Conservation (phyloP, 2,329 filamentous ascomycete species). For the Podosphaera aphanis region DNA sequence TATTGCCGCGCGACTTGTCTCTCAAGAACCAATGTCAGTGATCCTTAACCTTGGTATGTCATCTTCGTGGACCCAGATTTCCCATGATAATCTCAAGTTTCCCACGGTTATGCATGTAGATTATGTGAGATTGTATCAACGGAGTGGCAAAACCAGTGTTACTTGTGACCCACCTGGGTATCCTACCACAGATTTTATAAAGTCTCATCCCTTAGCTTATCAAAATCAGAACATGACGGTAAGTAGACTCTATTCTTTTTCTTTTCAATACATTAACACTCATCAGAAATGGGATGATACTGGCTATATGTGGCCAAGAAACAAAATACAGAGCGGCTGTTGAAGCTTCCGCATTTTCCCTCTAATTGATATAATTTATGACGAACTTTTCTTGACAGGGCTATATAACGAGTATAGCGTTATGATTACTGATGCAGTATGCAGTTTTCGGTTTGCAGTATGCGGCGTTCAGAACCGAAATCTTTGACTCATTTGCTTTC, state of each 20-base stretch:
- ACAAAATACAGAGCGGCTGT: slow-evolving; percentile 11
- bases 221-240: slow-evolving; percentile 30
- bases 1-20: slow-evolving; percentile 23
- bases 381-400: no score
- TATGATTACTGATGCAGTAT: background rate
- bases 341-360: no score
- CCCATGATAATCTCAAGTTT: slow-evolving; percentile 22
- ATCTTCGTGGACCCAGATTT: slow-evolving; percentile 24
- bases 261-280: background rate
- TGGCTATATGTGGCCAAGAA: slow-evolving; percentile 13
- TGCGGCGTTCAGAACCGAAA: background rate
- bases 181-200: slow-evolving; percentile 43
- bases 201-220: slow-evolving; percentile 34
- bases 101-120: slow-evolving; percentile 29
- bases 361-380: no score
- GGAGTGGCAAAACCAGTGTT: slow-evolving; percentile 21
- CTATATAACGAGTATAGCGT: background rate
- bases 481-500: no score
- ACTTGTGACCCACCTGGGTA: slow-evolving; percentile 35
- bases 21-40: slow-evolving; percentile 29
- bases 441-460: background rate
- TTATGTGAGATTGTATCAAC: slow-evolving; percentile 31
- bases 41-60: slow-evolving; percentile 29
- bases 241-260: slow-evolving; percentile 11
- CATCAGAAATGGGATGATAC: slow-evolving; percentile 12